phyloP scores from a whole-genome alignment of 2,329 filamentous ascomycete genomes.

The Huntiella abstrusa region DNA sequence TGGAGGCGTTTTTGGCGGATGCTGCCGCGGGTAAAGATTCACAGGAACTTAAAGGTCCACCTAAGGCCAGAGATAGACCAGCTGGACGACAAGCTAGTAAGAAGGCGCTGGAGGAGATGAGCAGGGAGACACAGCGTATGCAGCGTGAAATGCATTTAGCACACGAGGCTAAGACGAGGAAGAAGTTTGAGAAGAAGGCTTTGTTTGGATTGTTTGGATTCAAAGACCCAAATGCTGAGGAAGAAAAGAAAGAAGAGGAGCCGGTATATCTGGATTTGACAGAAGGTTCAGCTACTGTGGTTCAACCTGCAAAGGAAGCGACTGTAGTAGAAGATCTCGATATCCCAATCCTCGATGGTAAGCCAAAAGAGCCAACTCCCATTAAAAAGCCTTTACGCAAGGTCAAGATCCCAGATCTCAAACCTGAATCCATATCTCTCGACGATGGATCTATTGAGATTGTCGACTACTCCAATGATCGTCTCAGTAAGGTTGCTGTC shows the following conservation, averaged over 20 bases:
- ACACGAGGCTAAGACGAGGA: slow-evolving; percentile 77
- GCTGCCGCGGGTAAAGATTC: slow-evolving; percentile 26
- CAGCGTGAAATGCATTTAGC: slow-evolving; percentile 76
- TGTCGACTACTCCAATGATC: slow-evolving; percentile 26
- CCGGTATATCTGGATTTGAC: slow-evolving; percentile 13
- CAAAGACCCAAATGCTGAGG: slow-evolving; percentile 23
- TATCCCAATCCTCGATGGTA: slow-evolving; percentile 1
- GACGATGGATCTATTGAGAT: slow-evolving; percentile 45
- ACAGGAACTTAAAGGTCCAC: slow-evolving; percentile 43
- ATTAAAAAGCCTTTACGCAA: slow-evolving; percentile 13
- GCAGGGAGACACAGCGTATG: slow-evolving; percentile 81
- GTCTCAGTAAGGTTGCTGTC: slow-evolving; percentile 14
- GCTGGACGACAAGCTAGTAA: slow-evolving; percentile 77
- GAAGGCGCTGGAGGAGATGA: slow-evolving; percentile 89
- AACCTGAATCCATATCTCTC: slow-evolving; percentile 15
- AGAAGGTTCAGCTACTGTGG: slow-evolving; percentile 12
- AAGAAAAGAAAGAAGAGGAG: slow-evolving; percentile 15
- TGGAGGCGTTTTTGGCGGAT: slow-evolving; percentile 14
- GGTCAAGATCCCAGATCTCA: slow-evolving; percentile 16
- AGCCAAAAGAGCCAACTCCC: slow-evolving; percentile 14
- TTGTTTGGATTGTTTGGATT: slow-evolving; percentile 76
- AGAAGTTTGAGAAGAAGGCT: slow-evolving; percentile 69
- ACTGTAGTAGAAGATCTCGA: background rate
- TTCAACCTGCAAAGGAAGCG: slow-evolving; percentile 15
- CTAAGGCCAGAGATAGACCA: slow-evolving; percentile 48